Base-by-base conservation (phyloP, 164 flowering plant genomes). In the Aristolochia californica region DNA sequence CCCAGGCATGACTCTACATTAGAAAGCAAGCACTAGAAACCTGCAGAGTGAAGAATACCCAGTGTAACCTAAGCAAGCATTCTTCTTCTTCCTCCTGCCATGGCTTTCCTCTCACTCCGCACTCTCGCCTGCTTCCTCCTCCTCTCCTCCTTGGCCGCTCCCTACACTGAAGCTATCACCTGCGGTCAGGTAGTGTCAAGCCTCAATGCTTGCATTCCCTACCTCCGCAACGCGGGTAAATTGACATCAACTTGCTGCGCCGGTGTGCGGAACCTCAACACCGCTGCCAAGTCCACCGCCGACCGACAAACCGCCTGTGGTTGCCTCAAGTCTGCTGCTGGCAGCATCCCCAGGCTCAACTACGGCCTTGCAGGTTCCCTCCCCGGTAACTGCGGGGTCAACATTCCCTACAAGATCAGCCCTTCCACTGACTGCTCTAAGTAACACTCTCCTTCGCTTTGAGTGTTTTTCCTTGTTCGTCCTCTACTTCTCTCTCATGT, bases 371-470 rank as follows among this genome's bases (percentile, higher is more conserved):
- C 67, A 4, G 45, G 40, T 9, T 28, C 16, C 1, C 69, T 75
- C 18, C 78, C 75, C 0, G 53, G 63, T 8, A 55, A 18, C 8
- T 75, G 78, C 44, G 65, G 75, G 1, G 67, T 75, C 10, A 18
- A 8, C 53, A 43, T 75, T 5, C 75, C 75, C 14, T 71, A 61
- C 73, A 47, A 48, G 56, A 66, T 75, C 64, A 61, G 68, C 67
- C 65, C 68, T 54, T 28, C 61, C 53, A 67, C 64, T 13, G 72
- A 75, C 48, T 75, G 78, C 67, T 13, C 55, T 48, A 75, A 34
- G 78, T 75, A 51, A n/a, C n/a, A n/a, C n/a, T n/a, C n/a, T n/a
- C n/a, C n/a, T n/a, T n/a, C n/a, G n/a, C n/a, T n/a, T n/a, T n/a
- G n/a, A n/a, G n/a, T n/a, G n/a, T n/a, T n/a, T n/a, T n/a, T n/a